phyloP scores from a whole-genome alignment of 176 grass and related monocot species.

The Elaeis guineensis region DNA sequence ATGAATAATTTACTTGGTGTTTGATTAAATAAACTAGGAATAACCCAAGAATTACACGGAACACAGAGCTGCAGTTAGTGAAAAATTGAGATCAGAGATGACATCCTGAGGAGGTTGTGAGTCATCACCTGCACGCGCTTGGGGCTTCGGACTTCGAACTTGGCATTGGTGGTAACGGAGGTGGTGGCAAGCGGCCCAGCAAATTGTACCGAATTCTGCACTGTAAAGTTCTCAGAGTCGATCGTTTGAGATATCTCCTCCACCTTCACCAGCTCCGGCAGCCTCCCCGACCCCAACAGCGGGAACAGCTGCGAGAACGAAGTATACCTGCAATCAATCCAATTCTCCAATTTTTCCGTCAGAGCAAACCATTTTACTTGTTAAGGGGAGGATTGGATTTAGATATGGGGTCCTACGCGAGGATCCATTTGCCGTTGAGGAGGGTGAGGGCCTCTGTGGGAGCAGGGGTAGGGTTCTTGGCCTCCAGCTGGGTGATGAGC shows the following conservation, averaged over 20 bases:
- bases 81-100: too few species aligned
- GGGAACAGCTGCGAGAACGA: constrained; percentile 75
- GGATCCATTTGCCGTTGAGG: constrained; percentile 91
- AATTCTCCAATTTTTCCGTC: neutral
- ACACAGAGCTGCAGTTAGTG: too few species aligned
- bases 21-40: too few species aligned
- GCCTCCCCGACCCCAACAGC: constrained; percentile 47
- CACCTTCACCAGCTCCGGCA: constrained; percentile 74
- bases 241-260: constrained; percentile 88
- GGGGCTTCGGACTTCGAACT: constrained; percentile 90
- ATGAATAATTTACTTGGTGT: too few species aligned
- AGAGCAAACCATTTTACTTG: too few species aligned
- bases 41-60: too few species aligned
- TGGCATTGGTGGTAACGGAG: constrained; percentile 79
- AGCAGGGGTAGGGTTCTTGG: constrained; percentile 72
- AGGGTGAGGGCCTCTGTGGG: constrained; percentile 76
- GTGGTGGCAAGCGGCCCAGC: constrained; percentile 61
- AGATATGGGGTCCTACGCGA: constrained; percentile 40
- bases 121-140: constrained; percentile 73
- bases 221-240: constrained; percentile 77
- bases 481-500: constrained; percentile 87
- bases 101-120: too few species aligned
- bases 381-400: too few species aligned
- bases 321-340: constrained; percentile 52
- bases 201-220: constrained; percentile 90